phyloP scores from a whole-genome alignment of 1,284 basidiomycete genomes.

The Leucoagaricus sp. region DNA sequence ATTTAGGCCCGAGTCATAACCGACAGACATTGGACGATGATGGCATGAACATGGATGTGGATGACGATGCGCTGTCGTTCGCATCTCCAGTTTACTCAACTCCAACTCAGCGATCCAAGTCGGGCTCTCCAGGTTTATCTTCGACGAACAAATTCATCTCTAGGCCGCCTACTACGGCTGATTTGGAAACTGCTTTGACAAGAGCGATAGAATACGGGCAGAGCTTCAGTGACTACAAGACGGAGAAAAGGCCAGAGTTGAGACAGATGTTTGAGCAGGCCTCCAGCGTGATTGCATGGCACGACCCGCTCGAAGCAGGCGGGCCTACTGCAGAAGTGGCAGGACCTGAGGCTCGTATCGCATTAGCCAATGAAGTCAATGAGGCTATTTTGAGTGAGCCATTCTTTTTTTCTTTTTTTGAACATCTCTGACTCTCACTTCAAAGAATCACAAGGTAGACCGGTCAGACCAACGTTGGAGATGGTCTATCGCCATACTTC shows the following conservation, averaged over 20 bases:
- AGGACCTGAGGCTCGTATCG: constrained; percentile 62
- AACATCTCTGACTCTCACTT: not conserved
- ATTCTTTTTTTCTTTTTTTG: not conserved
- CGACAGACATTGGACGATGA: constrained; percentile 48
- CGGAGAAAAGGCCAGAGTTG: constrained; percentile 60
- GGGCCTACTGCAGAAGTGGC: constrained; percentile 66
- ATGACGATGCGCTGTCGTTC: constrained; percentile 38
- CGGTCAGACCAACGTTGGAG: constrained; percentile 71
- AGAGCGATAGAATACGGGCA: constrained; percentile 72
- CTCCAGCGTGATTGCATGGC: constrained; percentile 77
- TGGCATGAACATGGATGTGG: constrained; percentile 56
- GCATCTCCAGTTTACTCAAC: constrained; percentile 4
- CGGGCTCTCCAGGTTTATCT: constrained; percentile 8
- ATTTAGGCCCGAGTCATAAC: constrained; percentile 16
- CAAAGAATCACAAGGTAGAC: constrained; percentile 75
- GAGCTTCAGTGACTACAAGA: constrained; percentile 63
- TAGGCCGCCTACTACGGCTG: constrained; percentile 34
- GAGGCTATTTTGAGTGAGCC: constrained; percentile 76
- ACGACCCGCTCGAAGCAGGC: constrained; percentile 66
- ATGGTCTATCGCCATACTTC: constrained; percentile 72
- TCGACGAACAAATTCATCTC: constrained; percentile 18
- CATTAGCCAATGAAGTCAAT: constrained; percentile 77
- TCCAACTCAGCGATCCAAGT: not conserved
- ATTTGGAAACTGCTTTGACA: constrained; percentile 60
- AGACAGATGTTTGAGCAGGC: constrained; percentile 67